phyloP scores from a whole-genome alignment of 129 eudicot species.

The Flaveria ramosissima region DNA sequence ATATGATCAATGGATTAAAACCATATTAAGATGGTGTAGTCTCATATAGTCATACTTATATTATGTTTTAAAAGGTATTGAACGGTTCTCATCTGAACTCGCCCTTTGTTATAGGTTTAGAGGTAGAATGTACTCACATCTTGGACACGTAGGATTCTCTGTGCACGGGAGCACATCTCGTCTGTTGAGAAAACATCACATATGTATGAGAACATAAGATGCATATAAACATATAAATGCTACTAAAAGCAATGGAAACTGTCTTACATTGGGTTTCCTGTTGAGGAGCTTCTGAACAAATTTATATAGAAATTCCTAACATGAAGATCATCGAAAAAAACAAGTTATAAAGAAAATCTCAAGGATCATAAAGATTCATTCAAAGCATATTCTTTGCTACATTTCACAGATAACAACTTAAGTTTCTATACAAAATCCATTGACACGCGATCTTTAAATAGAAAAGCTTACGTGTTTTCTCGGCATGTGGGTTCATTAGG shows the following conservation, averaged over 20 bases:
- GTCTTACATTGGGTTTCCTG: constrained; percentile 54
- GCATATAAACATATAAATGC: neutral
- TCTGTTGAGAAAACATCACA: constrained; percentile 53
- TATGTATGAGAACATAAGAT: neutral
- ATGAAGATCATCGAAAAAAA: neutral
- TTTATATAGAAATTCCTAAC: constrained; percentile 66
- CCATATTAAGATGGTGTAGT: neutral
- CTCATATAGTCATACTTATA: neutral
- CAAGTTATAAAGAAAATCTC: neutral
- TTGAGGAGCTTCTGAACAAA: constrained; percentile 73
- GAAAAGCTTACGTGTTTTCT: constrained; percentile 48
- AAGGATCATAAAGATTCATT: constrained; percentile 1
- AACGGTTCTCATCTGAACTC: neutral
- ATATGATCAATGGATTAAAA: neutral
- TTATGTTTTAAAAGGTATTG: neutral
- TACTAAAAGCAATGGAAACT: constrained; percentile 19
- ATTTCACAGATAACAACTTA: constrained; percentile 3
- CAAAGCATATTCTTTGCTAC: neutral
- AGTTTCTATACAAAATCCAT: neutral
- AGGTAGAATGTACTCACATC: constrained; percentile 56
- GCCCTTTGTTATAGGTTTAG: neutral
- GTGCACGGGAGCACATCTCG: constrained; percentile 64
- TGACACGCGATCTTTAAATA: neutral
- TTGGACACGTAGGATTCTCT: constrained; percentile 53
- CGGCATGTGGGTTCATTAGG: constrained; percentile 63